These are phyloP conservation scores for Xylaria sp. DNA, from an alignment of 2,329 filamentous ascomycete species.

Conservation along the genomic window DNA sequence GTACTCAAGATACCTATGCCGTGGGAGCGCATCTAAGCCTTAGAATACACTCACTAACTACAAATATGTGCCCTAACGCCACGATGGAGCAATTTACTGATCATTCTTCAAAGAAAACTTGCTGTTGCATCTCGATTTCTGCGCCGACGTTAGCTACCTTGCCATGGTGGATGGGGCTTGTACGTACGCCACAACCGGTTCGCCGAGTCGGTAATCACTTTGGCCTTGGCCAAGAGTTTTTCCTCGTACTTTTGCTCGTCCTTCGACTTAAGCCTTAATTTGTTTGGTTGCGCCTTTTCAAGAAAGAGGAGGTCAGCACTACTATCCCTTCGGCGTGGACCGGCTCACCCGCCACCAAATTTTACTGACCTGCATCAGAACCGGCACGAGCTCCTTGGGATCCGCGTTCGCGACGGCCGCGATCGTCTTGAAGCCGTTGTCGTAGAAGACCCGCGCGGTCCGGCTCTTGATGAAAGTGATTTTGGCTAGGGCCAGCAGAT, in stretches of 20 bases:
- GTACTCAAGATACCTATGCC: background rate
- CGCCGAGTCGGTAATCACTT: constrained; percentile 68
- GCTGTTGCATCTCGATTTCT: constrained; percentile 56
- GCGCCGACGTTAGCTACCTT: constrained; percentile 18
- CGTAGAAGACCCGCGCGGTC: constrained; percentile 74
- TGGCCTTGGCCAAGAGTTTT: constrained; percentile 68
- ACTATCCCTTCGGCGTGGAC: constrained; percentile 6
- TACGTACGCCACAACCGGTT: constrained; percentile 69
- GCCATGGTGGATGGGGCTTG: constrained; percentile 11
- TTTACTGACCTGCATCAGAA: constrained; percentile 67
- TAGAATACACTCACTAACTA: background rate
- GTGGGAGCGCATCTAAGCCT: background rate
- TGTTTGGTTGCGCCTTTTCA: constrained; percentile 67
- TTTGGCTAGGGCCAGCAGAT: constrained; percentile 70
- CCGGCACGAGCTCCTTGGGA: constrained; percentile 66
- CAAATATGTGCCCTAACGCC: background rate
- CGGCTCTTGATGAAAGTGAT: constrained; percentile 77
- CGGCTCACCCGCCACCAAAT: constrained; percentile 2
- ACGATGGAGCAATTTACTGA: background rate
- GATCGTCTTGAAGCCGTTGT: constrained; percentile 73
- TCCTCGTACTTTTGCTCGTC: constrained; percentile 63
- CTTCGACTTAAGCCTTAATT: constrained; percentile 56
- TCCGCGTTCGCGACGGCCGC: constrained; percentile 70
- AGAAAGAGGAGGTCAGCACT: constrained; percentile 18
- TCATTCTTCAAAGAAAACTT: constrained; percentile 50